These are phyloP conservation scores for Sordariomycetes sp. DNA, from an alignment of 2,329 filamentous ascomycete species.

Conservation along the genomic window DNA sequence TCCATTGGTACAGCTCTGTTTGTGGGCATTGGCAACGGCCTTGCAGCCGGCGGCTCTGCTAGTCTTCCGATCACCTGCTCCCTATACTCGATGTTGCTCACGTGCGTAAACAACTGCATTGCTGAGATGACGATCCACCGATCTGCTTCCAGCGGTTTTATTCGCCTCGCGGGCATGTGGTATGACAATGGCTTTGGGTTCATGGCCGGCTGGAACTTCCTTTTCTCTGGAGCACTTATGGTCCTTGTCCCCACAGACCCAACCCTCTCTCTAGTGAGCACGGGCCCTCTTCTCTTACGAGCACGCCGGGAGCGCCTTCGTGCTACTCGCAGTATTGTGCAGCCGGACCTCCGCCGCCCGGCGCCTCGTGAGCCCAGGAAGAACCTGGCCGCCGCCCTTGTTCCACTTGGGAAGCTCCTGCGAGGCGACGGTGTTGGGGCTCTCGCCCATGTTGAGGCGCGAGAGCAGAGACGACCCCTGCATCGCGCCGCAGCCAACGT, in stretches of 20 bases:
- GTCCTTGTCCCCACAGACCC: no score
- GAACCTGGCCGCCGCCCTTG: conserved; percentile 21
- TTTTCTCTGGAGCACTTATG: no score
- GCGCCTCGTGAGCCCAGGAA: conserved; percentile 25
- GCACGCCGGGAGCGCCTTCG: conserved; percentile 7
- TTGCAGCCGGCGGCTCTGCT: conserved; percentile 26
- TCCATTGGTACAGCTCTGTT: conserved; percentile 46
- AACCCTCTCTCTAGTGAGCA: no score
- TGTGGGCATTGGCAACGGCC: conserved; percentile 45
- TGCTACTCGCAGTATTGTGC: conserved; percentile 9
- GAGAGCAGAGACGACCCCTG: conserved; percentile 23
- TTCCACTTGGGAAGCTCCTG: conserved; percentile 35
- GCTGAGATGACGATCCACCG: conserved; percentile 52
- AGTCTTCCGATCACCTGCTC: conserved; percentile 45
- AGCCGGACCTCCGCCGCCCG: conserved; percentile 29
- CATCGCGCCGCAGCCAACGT: conserved; percentile 29
- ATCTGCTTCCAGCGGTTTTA: conserved; percentile 49
- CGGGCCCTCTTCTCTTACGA: neutral
- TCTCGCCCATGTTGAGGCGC: conserved; percentile 27
- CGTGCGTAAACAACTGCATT: conserved; percentile 48
- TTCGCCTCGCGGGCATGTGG: conserved; percentile 53
- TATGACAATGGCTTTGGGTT: no score
- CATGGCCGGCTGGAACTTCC: no score
- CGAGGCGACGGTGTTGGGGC: conserved; percentile 23
- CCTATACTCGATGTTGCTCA: conserved; percentile 30